These are phyloP conservation scores for Lepiota brunneoincarnata DNA, from an alignment of 768 basidiomycete species.

Conservation along the genomic window DNA sequence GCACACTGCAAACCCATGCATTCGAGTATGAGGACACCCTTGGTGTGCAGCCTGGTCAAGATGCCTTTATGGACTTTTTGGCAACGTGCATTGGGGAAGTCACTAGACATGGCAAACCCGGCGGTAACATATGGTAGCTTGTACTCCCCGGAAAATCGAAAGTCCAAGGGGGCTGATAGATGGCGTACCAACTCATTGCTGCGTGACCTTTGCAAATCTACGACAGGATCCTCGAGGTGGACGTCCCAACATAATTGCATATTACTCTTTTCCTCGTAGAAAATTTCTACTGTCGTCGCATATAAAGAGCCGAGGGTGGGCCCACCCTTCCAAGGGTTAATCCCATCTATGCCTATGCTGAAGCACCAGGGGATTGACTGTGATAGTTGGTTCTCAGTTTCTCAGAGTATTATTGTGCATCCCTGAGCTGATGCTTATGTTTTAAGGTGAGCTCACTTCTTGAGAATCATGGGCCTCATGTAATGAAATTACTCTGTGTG, in stretches of 20 bases:
- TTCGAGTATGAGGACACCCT: neutral
- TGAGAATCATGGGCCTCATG: no score
- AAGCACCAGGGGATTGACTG: neutral
- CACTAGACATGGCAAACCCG: neutral
- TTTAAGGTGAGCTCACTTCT: neutral
- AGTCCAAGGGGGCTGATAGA: neutral
- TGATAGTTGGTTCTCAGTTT: neutral
- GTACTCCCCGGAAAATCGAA: neutral
- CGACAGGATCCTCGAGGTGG: neutral
- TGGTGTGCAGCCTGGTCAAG: neutral
- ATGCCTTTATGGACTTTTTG: neutral
- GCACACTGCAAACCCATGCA: constrained; percentile 4
- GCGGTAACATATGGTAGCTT: no score
- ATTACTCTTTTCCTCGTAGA: neutral
- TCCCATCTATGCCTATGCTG: neutral
- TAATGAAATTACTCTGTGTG: neutral
- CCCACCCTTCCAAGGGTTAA: neutral
- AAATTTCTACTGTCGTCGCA: neutral
- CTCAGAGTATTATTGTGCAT: neutral
- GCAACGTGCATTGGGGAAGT: neutral
- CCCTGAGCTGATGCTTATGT: neutral
- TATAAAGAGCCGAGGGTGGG: neutral
- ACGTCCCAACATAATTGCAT: neutral
- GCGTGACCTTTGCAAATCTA: neutral
- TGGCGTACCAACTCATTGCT: neutral